Evolutionary conservation across 495 filamentous ascomycete genomes (phyloP), one percentile per base, ranked within the genome.

Genomic region (Corynascus novoguineensis): DNA sequence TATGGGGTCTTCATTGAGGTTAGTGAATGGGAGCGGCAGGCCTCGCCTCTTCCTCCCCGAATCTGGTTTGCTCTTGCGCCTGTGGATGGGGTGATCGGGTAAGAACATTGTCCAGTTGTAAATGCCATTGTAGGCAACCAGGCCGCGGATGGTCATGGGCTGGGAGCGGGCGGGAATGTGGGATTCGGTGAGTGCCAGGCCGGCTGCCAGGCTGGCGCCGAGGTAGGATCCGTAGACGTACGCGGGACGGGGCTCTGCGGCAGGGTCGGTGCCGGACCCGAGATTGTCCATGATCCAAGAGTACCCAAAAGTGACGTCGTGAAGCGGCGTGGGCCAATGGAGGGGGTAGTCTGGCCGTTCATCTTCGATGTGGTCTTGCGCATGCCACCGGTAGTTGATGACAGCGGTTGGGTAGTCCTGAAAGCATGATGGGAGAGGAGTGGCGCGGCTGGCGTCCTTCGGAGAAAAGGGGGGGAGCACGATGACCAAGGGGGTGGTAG

Each of bases 91-190:
- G 49, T 79, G 75, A 46, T 73, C 73, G 0, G 73, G 73, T 4
- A 79, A 61, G 49, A 78, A 75, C 29, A 57, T 76, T 29, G 77
- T 78, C 79, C 79, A 82, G 62, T 81, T 73, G 60, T 76, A 81
- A 38, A 82, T 73, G 28, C 76, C 78, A 51, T 81, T 78, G 58
- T 73, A 72, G 2, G 73, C 68, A 12, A 76, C 66, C 5, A 78
- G 64, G 22, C 77, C 79, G 28, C 73, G 73, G 35, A 79, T 58
- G 15, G 64, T 67, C 62, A 77, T 75, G 38, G 47, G 50, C 12
- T 46, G 58, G 50, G 2, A 8, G 19, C 7, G 47, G 2, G 1
- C 14, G 6, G 58, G 46, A 2, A 38, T 11, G 38, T 57, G 65
- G 2, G 73, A 64, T 57, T 81, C 76, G 17, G 77, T 81, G 12